Percentiles rank a stretch among this genome's conserved stretches.
Conservation (phyloP, 2,329 filamentous ascomycete species). For the Calonectria leucothoes region DNA sequence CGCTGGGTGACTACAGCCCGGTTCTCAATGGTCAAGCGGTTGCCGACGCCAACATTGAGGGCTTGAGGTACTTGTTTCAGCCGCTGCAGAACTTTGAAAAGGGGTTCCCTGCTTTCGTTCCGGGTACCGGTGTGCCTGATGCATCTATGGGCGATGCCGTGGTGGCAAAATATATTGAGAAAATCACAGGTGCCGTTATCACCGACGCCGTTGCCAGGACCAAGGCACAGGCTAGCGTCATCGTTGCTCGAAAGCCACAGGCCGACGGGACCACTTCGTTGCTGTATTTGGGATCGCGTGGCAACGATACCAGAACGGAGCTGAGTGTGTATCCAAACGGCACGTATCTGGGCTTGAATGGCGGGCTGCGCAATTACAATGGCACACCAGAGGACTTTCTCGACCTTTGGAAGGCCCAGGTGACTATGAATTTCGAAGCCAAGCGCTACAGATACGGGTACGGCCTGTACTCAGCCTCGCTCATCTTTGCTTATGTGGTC, state of each 20-base stretch:
- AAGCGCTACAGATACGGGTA: neutral
- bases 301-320: neutral
- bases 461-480: neutral
- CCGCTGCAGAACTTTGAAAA: neutral
- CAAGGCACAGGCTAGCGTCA: neutral
- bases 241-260: neutral
- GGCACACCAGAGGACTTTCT: neutral
- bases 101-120: neutral
- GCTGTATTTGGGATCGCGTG: neutral
- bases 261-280: neutral
- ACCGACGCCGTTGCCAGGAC: neutral
- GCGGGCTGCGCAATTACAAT: accelerated
- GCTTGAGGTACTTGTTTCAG: neutral
- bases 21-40: neutral
- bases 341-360: neutral
- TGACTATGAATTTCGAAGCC: neutral
- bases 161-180: neutral
- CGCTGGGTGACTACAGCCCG: neutral
- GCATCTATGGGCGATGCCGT: neutral
- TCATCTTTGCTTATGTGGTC: neutral
- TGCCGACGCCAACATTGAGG: neutral
- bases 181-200: neutral
- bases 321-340: neutral
- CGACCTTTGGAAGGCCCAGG: neutral
- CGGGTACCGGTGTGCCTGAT: neutral